Evolutionary conservation across 176 grass and related monocot species (phyloP), one percentile per base, ranked within the genome.

Genomic region (Carex myosuroides): DNA sequence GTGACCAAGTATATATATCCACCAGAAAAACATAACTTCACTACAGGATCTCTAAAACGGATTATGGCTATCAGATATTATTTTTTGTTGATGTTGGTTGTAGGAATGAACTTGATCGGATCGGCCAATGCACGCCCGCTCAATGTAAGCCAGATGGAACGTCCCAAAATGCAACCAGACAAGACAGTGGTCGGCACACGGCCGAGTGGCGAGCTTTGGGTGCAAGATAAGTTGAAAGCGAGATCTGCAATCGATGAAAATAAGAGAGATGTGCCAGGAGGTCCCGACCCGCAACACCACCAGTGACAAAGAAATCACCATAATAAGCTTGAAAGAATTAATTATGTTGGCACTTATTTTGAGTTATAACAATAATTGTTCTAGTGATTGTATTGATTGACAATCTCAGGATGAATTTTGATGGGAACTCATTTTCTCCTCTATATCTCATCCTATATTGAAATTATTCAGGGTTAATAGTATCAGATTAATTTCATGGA

Each of bases 201-300:
- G 33, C 22, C 33, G 59, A n/a, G 8, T 20, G 72, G 66, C 62
- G 1, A 10, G 79, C 44, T 2, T 68, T 30, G 14, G 60, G 32
- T 78, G 22, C 52, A 54, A 78, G 52, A 21, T 29, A 18, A 26
- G 42, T 33, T 0, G 53, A 58, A 21, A 20, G 5, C 10, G 22
- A 16, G 29, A 74, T 32, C 2, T 32, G 72, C 21, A 35, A 56
- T 13, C 37, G 1, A 61, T 66, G 17, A 11, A 1, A 18, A 6
- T 73, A 91, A 91, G 86, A 79, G 83, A 77, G 54, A 79, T 18
- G 86, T 91, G 0, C 89, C 63, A 0, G 89, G 89, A 37, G 89
- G 89, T 18, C 83, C 83, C 56, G 86, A 91, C 42, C 86, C 89
- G 26, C 83, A 88, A 37, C 86, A 91, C n/a, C 89, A 88, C 61